Percentiles rank a stretch among this genome's conserved stretches.
Evolutionary conservation across 1,284 basidiomycete genomes (phyloP).

Genomic region (Ganoderma sp.): DNA sequence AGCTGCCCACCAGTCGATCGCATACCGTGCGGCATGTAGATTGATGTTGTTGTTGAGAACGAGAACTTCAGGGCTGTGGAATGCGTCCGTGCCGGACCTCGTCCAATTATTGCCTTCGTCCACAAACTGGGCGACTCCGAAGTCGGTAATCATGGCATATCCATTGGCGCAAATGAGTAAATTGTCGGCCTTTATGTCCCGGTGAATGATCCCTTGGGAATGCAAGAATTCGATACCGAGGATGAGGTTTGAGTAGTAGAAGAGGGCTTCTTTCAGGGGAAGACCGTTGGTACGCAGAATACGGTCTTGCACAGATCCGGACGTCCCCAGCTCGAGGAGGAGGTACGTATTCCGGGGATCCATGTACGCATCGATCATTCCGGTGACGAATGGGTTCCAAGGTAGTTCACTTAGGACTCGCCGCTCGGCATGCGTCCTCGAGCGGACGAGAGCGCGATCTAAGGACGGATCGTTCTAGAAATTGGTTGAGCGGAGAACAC

Average conservation of each 20-base stretch:
- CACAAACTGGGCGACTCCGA: constrained; percentile 65
- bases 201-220: constrained; percentile 74
- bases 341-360: constrained; percentile 56
- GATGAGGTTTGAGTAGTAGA: constrained; percentile 67
- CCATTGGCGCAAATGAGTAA: constrained; percentile 70
- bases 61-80: constrained; percentile 47
- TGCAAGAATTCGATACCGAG: constrained; percentile 78
- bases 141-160: constrained; percentile 75
- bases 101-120: constrained; percentile 55
- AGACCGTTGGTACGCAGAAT: constrained; percentile 44
- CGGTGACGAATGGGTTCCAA: constrained; percentile 59
- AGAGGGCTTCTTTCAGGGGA: constrained; percentile 43
- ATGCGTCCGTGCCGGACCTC: constrained; percentile 64
- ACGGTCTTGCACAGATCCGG: constrained; percentile 47
- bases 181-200: constrained; percentile 88
- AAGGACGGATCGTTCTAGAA: constrained; percentile 15
- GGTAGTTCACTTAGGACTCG: constrained; percentile 46
- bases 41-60: constrained; percentile 1
- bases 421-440: constrained; percentile 48
- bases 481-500: neutral
- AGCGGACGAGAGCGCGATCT: constrained; percentile 16
- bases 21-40: constrained; percentile 1
- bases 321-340: constrained; percentile 53
- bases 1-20: constrained; percentile 65
- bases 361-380: constrained; percentile 49